These are phyloP conservation scores for Trichoderma sp. DNA, from an alignment of 2,329 filamentous ascomycete species.

Conservation along the genomic window DNA sequence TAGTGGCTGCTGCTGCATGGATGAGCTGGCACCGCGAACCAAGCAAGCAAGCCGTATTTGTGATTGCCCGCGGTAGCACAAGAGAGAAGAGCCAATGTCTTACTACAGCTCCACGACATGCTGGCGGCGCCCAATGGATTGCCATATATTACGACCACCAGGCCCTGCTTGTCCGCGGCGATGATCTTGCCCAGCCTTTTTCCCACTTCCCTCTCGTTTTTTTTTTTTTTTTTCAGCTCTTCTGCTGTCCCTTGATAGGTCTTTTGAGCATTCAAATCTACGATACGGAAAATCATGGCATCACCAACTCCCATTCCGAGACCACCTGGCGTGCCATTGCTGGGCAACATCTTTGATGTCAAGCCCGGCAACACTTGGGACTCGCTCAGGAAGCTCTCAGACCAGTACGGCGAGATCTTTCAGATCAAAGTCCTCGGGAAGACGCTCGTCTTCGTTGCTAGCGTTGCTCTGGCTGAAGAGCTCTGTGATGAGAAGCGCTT, in stretches of 20 bases:
- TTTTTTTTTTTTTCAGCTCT: background rate
- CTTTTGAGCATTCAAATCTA: background rate
- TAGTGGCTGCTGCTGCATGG: conserved; percentile 30
- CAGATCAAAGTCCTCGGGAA: conserved; percentile 43
- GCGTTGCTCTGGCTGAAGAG: conserved; percentile 53
- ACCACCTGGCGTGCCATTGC: conserved; percentile 42
- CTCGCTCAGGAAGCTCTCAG: conserved; percentile 43
- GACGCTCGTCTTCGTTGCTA: conserved; percentile 51
- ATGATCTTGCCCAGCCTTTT: background rate
- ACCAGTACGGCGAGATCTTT: conserved; percentile 46
- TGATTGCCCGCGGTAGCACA: background rate
- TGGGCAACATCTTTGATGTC: conserved; percentile 45
- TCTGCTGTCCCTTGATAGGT: background rate
- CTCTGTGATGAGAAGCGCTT: conserved; percentile 58
- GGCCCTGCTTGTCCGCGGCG: background rate
- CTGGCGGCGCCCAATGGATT: conserved; percentile 1
- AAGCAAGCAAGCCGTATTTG: conserved; percentile 8
- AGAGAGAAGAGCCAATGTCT: conserved; percentile 20
- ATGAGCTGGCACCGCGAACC: conserved; percentile 27
- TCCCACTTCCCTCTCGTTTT: background rate
- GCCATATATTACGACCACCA: conserved; percentile 13
- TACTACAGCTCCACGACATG: conserved; percentile 24
- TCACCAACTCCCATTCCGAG: conserved; percentile 40
- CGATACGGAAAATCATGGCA: conserved; percentile 39
- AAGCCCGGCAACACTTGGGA: conserved; percentile 44